Percentiles rank a stretch among this genome's conserved stretches.
Evolutionary conservation across 164 flowering plant species (phyloP).

Genomic region (Tinospora cordifolia): DNA sequence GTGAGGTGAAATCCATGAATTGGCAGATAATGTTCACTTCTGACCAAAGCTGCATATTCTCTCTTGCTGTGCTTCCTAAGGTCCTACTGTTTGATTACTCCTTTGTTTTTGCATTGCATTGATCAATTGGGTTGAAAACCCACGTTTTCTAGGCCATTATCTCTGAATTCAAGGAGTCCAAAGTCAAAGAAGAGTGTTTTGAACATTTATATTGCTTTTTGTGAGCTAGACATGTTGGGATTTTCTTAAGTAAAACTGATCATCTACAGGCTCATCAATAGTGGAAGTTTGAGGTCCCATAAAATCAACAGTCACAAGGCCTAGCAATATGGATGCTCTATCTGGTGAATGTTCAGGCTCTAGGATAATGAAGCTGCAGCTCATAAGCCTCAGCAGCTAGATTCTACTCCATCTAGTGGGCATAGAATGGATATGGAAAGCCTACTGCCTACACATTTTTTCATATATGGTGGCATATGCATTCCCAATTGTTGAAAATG

Average conservation of each 20-base stretch:
- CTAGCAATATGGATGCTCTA: not conserved
- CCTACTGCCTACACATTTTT: no score
- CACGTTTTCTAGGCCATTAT: no score
- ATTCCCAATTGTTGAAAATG: not conserved
- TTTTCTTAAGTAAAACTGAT: not conserved
- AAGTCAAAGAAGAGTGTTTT: not conserved
- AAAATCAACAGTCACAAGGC: no score
- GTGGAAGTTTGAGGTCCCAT: not conserved
- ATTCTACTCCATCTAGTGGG: no score
- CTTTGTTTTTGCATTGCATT: not conserved
- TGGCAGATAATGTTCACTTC: no score
- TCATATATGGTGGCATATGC: conserved; percentile 5
- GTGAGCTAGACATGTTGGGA: not conserved
- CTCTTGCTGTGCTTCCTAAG: no score
- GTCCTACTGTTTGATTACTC: no score
- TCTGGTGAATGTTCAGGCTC: not conserved
- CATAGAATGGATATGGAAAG: no score
- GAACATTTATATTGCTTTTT: not conserved
- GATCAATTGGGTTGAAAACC: not conserved
- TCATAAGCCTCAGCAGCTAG: not conserved
- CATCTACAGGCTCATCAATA: not conserved
- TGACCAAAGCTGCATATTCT: no score
- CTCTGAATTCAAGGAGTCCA: not conserved
- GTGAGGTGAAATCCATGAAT: no score
- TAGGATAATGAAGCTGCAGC: not conserved